These are phyloP conservation scores for Vanrija sp. DNA, from an alignment of 1,284 basidiomycete species.

Conservation along the genomic window DNA sequence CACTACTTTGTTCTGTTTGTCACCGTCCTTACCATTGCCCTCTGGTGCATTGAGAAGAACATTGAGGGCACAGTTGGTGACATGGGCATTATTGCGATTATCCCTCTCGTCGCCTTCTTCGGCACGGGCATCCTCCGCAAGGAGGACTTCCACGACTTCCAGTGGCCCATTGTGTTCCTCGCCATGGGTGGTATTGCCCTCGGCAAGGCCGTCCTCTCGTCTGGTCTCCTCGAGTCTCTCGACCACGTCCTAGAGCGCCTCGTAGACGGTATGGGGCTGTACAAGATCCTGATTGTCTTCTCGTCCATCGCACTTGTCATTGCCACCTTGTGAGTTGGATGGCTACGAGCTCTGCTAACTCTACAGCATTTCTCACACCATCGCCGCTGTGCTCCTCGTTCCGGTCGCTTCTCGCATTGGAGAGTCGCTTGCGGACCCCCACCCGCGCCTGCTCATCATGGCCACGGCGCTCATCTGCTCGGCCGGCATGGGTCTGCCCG, in stretches of 20 bases:
- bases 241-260: constrained; percentile 65
- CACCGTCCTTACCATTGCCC: constrained; percentile 75
- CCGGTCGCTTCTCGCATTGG: constrained; percentile 94
- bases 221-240: constrained; percentile 77
- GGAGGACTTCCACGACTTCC: constrained; percentile 92
- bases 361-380: constrained; percentile 79
- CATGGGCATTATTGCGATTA: constrained; percentile 95
- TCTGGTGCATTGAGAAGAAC: constrained; percentile 87
- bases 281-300: constrained; percentile 78
- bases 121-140: constrained; percentile 91
- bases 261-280: constrained; percentile 69
- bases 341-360: background rate
- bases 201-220: constrained; percentile 88
- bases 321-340: constrained; percentile 47
- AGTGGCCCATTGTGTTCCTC: constrained; percentile 87
- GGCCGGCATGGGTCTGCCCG: constrained; percentile 96
- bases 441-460: constrained; percentile 79
- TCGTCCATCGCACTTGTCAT: constrained; percentile 80
- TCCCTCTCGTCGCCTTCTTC: constrained; percentile 93
- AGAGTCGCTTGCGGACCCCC: constrained; percentile 62
- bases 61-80: constrained; percentile 81
- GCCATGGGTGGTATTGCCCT: constrained; percentile 99
- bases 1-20: constrained; percentile 90
- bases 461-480: constrained; percentile 87
- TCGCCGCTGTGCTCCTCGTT: constrained; percentile 90